These are phyloP conservation scores for Coriolopsis trogii DNA, from an alignment of 1,284 basidiomycete species.

Conservation along the genomic window DNA sequence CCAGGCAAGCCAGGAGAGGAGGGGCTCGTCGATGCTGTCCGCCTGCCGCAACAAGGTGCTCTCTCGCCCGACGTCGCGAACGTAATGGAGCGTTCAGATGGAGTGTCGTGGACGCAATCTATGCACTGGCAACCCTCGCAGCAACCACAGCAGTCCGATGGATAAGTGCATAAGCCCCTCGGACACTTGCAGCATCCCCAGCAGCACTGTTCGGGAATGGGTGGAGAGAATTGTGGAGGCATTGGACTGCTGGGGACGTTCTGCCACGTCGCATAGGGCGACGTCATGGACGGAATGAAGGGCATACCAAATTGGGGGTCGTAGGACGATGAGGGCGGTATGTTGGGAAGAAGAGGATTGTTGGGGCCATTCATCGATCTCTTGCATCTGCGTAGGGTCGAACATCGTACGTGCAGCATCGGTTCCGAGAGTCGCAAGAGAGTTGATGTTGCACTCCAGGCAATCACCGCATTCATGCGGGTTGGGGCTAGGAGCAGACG, in stretches of 20 bases:
- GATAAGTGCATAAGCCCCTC: slow-evolving; percentile 38
- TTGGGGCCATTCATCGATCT: slow-evolving; percentile 55
- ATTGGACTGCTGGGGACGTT: slow-evolving; percentile 11
- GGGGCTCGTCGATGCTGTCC: no score
- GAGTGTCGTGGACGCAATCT: slow-evolving; percentile 26
- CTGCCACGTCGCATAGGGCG: slow-evolving; percentile 29
- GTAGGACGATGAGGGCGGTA: not conserved
- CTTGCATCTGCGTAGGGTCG: slow-evolving; percentile 32
- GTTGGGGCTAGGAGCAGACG: slow-evolving; percentile 43
- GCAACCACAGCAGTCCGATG: slow-evolving; percentile 36
- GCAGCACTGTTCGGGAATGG: slow-evolving; percentile 32
- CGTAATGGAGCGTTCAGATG: slow-evolving; percentile 25
- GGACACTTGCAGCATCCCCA: slow-evolving; percentile 40
- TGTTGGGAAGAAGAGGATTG: slow-evolving; percentile 33
- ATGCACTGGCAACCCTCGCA: slow-evolving; percentile 38
- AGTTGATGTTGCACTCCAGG: slow-evolving; percentile 52
- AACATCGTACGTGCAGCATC: slow-evolving; percentile 19
- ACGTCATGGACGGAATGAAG: slow-evolving; percentile 24
- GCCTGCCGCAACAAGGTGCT: slow-evolving; percentile 30
- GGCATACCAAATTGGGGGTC: slow-evolving; percentile 14
- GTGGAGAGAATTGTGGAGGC: slow-evolving; percentile 5
- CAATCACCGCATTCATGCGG: slow-evolving; percentile 56
- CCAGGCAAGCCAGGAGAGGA: no score
- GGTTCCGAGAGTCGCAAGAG: slow-evolving; percentile 40
- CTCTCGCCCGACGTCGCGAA: slow-evolving; percentile 37